A percentile compares a stretch with the other conserved stretches of the same genome.
These are phyloP conservation scores for Eucalyptus regnans DNA, from an alignment of 345 rosid species.

Conservation along the genomic window DNA sequence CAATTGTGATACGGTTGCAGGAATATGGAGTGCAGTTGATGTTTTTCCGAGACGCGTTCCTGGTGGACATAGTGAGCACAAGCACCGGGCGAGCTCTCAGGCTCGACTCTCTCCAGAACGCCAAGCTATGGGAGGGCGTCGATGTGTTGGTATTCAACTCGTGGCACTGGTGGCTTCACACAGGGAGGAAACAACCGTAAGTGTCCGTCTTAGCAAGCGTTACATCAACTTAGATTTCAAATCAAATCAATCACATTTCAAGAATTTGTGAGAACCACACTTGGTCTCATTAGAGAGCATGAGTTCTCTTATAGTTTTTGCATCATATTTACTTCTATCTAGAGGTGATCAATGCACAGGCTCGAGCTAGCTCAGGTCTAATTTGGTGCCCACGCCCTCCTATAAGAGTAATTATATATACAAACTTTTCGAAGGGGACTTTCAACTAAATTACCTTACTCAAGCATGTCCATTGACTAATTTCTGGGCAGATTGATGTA, in stretches of 20 bases:
- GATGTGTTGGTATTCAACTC: slow-evolving; percentile 65
- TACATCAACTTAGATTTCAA: not conserved
- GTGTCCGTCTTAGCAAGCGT: not conserved
- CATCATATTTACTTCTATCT: not conserved
- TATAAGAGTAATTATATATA: too few species aligned
- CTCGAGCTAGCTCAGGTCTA: rapidly evolving
- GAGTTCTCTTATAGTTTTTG: not conserved
- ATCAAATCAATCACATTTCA: not conserved
- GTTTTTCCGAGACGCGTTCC: slow-evolving; percentile 47
- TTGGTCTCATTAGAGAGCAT: not conserved
- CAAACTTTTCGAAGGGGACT: not conserved
- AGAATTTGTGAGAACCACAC: not conserved
- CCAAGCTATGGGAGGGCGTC: slow-evolving; percentile 34
- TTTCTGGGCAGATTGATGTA: not conserved
- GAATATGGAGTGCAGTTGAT: slow-evolving; percentile 2
- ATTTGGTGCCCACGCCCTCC: not conserved
- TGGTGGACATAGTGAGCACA: slow-evolving; percentile 45
- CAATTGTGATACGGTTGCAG: not conserved
- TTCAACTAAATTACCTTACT: not conserved
- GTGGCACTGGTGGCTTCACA: slow-evolving; percentile 99
- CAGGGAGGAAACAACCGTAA: slow-evolving; percentile 70
- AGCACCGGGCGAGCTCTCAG: slow-evolving; percentile 30
- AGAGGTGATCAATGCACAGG: not conserved
- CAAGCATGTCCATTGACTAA: not conserved
- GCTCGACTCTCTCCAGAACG: slow-evolving; percentile 39